Evolutionary conservation across 371 early-diverging fungal species (phyloP).

Genomic region (Mortierella sp.): DNA sequence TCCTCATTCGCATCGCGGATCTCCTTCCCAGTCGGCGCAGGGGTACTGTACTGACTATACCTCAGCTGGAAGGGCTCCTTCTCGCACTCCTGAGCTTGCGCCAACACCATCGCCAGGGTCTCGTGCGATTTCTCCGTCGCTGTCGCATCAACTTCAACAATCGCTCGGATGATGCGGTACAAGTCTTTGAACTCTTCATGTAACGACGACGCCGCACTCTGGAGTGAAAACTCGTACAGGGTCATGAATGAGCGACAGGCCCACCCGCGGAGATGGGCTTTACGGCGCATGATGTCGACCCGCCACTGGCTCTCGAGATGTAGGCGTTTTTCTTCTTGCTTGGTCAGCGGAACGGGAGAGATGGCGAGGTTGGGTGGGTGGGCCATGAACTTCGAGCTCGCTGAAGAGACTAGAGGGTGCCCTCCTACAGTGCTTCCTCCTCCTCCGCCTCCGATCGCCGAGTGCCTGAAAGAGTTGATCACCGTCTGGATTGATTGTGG

Average conservation of each 20-base stretch:
- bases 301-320: constrained; percentile 40
- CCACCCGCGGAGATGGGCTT: constrained; percentile 40
- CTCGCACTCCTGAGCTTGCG: constrained; percentile 22
- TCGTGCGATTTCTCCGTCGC: constrained; percentile 38
- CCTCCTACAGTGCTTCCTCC: not conserved
- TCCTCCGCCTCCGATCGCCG: not conserved
- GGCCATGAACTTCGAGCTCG: not conserved
- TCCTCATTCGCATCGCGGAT: constrained; percentile 25
- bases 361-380: not conserved
- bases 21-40: constrained; percentile 35
- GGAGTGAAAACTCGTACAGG: constrained; percentile 35
- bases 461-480: constrained; percentile 20
- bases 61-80: constrained; percentile 19
- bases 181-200: constrained; percentile 40
- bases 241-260: constrained; percentile 34
- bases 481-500: constrained; percentile 29
- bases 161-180: constrained; percentile 29
- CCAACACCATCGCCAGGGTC: constrained; percentile 11
- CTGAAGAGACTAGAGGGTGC: not conserved
- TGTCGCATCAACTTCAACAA: constrained; percentile 30
- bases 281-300: constrained; percentile 38
- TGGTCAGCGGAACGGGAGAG: constrained; percentile 5
- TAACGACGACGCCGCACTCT: not conserved
- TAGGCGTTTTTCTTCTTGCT: constrained; percentile 33
- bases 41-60: constrained; percentile 33